Evolutionary conservation across 1,284 basidiomycete species (phyloP), one percentile per base, ranked within the genome.

Genomic region (Pyrrhoderma lamaoense): DNA sequence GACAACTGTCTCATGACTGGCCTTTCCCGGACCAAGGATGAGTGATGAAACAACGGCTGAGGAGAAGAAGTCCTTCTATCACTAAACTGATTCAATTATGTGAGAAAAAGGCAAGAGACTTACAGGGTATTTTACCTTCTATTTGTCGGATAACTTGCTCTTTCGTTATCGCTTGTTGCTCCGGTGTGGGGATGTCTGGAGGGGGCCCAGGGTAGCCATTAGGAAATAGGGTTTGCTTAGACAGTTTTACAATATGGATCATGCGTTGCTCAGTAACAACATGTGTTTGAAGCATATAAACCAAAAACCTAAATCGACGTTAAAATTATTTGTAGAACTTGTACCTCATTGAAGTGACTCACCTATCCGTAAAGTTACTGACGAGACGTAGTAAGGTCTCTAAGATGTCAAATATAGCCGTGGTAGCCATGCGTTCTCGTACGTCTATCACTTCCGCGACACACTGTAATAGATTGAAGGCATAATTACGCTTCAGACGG

Each of bases 141-240:
- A 82, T 63, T 60, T 78, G 71, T 23, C 67, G 62, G 22, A 77
- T 62, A 13, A 87, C 63, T 47, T 68, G 67, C n/a, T 74, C 71
- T 19, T 76, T 75, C 50, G 86, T 69, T 35, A 68, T 70, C 2
- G 69, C 67, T 61, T 89, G 85, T 62, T 89, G 85, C 59, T 86
- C 85, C 0, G 69, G 67, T 0, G 79, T 79, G 21, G 89, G 89
- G 47, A 87, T 83, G 2, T 72, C 67, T 3, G 82, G 78, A 1
- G 79, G 64, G 0, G 79, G 76, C 0, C 75, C 82, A 1, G 88
- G 87, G 66, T 87, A 88, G 18, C 89, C 89, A 54, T 84, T 81
- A 3, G 90, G 89, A 61, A 90, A 92, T 36, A 93, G 70, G 2
- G 79, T 74, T 19, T 73, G 72, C 58, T 86, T 87, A 5, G 76